Evolutionary conservation across 2,329 filamentous ascomycete species (phyloP).

Genomic region (Penicillium sp.): DNA sequence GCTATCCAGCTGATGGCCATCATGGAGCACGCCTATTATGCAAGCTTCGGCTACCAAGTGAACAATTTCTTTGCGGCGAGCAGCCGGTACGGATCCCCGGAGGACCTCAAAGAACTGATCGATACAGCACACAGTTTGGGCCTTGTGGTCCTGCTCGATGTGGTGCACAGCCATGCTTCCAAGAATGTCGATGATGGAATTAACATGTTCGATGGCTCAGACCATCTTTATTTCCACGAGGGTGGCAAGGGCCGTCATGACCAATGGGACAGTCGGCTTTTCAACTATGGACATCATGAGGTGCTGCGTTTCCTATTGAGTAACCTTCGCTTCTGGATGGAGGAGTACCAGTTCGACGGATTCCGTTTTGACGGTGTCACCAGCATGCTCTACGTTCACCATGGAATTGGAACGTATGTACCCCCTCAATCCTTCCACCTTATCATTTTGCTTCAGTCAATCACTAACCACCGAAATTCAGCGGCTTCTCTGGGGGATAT

Average conservation of each 20-base stretch:
- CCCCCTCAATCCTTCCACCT: background rate
- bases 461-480: slow-evolving; percentile 41
- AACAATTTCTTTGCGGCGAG: slow-evolving; percentile 99
- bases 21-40: slow-evolving; percentile 99
- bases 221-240: slow-evolving; percentile 94
- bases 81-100: slow-evolving; percentile 89
- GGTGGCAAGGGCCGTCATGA: slow-evolving; percentile 85
- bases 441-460: background rate
- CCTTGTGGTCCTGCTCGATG: slow-evolving; percentile 87
- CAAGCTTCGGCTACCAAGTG: slow-evolving; percentile 97
- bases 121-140: slow-evolving; percentile 93
- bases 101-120: slow-evolving; percentile 94
- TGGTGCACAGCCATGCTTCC: slow-evolving; percentile 96
- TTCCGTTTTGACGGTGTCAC: slow-evolving; percentile 98
- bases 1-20: slow-evolving; percentile 98
- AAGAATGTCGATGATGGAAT: slow-evolving; percentile 96
- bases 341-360: slow-evolving; percentile 94
- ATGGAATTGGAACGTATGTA: slow-evolving; percentile 92
- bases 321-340: slow-evolving; percentile 98
- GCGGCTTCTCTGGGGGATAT: slow-evolving; percentile 95
- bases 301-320: slow-evolving; percentile 94
- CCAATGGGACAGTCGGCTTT: slow-evolving; percentile 92
- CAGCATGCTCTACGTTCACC: slow-evolving; percentile 95
- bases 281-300: slow-evolving; percentile 96
- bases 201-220: slow-evolving; percentile 93